Evolutionary conservation across 257 asterid genomes (phyloP), one percentile per base, ranked within the genome.

Genomic region (Coffea canephora): DNA sequence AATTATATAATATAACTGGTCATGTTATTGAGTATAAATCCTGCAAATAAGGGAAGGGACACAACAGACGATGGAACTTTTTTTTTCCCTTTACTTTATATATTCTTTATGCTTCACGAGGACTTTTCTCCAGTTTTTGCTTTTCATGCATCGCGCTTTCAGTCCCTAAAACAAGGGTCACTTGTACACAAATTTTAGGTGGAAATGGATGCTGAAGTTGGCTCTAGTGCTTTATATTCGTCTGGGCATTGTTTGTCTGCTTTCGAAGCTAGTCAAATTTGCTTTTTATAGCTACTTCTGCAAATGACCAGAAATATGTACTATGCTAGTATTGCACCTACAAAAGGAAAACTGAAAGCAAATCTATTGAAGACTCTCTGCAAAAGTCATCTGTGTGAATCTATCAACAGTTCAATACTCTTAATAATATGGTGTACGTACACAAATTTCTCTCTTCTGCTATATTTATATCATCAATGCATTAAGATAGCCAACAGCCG

Each of bases 31-130:
- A 84, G 82, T 82, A 69, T 45, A 41, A 3, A 75, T 65, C 87
- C 84, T 84, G 87, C 87, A 80, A 80, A 81, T 61, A 83, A 25
- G 85, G 87, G 85, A 83, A 25, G 85, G 87, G 85, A 71, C 87
- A 80, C 90, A 84, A 45, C 43, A 82, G 76, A 80, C 88, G 83
- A 87, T 66, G 84, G 76, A 69, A 76, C 41, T 59, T 83, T 86
- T 69, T 69, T 75, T 71, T 6, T 10, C 55, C 19, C 52, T 77
- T 65, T 79, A 73, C 79, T 83, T 76, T 83, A 43, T 64, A 62
- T 6, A 62, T 78, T 80, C 54, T 80, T 79, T 87, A 66, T 80
- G 86, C 45, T 75, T 82, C 71, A 82, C 88, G 90, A 80, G 54
- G 82, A 72, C 78, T 80, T 77, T 82, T 69, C 39, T 77, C 36